phyloP scores from a whole-genome alignment of 805 yeast species.

The Ogataea angusta region DNA sequence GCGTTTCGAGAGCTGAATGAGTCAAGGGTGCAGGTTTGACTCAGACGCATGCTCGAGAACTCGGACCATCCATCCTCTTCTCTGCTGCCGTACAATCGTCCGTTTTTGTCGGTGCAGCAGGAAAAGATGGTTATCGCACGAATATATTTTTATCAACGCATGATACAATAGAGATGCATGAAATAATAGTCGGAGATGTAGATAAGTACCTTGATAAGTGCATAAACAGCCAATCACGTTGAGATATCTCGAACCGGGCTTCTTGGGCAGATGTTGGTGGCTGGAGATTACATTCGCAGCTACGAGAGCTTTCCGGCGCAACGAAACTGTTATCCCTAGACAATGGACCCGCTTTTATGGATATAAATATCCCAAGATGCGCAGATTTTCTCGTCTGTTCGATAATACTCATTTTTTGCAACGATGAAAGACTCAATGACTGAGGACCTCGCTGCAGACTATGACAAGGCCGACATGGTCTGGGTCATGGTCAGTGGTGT shows the following conservation, averaged over 20 bases:
- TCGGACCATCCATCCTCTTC: not conserved
- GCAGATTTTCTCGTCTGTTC: constrained; percentile 2
- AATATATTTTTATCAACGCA: not conserved
- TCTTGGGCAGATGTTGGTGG: constrained; percentile 1
- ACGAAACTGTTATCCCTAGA: not conserved
- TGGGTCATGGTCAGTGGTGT: constrained; percentile 79
- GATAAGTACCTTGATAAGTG: constrained; percentile 10
- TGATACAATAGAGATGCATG: not conserved
- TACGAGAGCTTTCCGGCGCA: not conserved
- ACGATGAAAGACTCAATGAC: constrained; percentile 52
- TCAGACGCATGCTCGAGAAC: not conserved
- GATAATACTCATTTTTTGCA: constrained; percentile 1
- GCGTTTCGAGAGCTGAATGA: constrained; percentile 24
- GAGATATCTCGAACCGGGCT: not conserved
- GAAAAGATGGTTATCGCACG: not conserved
- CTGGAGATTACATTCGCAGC: constrained; percentile 3
- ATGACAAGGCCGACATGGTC: constrained; percentile 73
- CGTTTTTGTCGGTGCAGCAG: not conserved
- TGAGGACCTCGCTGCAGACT: constrained; percentile 67
- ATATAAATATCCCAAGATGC: constrained; percentile 6
- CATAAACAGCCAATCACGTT: constrained; percentile 10
- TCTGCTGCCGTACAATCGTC: not conserved
- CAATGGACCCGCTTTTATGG: not conserved
- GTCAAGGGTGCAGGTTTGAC: not conserved
- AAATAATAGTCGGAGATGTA: constrained; percentile 3